phyloP scores from a whole-genome alignment of 257 asterid genomes.

The Nicotiana attenuata region DNA sequence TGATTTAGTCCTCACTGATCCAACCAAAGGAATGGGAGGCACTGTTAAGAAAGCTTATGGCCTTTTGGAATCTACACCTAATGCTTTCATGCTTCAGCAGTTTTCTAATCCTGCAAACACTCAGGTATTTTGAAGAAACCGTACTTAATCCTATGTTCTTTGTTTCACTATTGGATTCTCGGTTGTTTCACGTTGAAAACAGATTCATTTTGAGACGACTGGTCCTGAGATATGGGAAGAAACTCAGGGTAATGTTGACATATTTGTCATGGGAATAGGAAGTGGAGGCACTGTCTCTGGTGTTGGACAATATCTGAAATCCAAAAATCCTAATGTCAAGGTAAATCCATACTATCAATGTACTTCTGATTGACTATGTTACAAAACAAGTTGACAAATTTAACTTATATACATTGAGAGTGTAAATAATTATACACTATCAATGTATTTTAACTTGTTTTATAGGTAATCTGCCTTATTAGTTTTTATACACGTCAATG shows the following conservation, averaged over 20 bases:
- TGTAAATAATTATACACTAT: too few relatives aligned
- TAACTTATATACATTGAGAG: too few relatives aligned
- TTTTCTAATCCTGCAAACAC: constrained; percentile 90
- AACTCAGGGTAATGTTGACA: constrained; percentile 83
- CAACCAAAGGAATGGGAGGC: constrained; percentile 95
- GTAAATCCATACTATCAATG: constrained; percentile 17
- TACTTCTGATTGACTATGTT: neutral
- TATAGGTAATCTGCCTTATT: too few relatives aligned
- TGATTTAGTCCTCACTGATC: constrained; percentile 81
- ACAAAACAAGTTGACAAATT: too few relatives aligned
- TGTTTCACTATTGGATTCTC: neutral
- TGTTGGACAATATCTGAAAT: constrained; percentile 85
- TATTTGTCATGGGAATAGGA: constrained; percentile 92
- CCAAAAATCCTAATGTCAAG: constrained; percentile 82
- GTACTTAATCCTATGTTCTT: neutral
- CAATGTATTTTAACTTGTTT: too few relatives aligned
- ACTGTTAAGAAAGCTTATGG: constrained; percentile 84
- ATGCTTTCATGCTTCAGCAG: constrained; percentile 95
- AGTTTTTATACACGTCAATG: neutral
- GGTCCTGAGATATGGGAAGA: constrained; percentile 99
- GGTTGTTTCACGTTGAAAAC: neutral
- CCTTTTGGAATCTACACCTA: constrained; percentile 65
- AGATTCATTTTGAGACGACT: constrained; percentile 94
- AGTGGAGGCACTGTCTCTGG: constrained; percentile 99
- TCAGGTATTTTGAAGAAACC: constrained; percentile 5